Evolutionary conservation across 305 asterid genomes (phyloP), one percentile per base, ranked within the genome.

Genomic region (Solanum hybrid): DNA sequence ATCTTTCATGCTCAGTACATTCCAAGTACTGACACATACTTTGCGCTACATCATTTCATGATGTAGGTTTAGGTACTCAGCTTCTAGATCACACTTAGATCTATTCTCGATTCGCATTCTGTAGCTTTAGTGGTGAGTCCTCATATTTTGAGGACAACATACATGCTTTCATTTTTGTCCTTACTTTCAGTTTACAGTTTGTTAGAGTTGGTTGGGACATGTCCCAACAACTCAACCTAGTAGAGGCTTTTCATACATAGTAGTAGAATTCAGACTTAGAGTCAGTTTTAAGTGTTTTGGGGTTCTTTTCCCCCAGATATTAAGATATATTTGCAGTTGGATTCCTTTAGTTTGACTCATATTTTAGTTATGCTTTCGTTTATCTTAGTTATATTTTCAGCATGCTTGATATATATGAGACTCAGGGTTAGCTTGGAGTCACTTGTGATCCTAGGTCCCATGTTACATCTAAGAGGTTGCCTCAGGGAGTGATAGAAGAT

Each of bases 71-170:
- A 16, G n/a, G 66, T 51, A 51, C 9, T 51, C 66, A 51, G 0
- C 9, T 4, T 51, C 9, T 5, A 16, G 66, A 51, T 51, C 66
- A 51, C 4, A 0, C 66, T 51, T 51, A 51, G 22, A 51, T 51
- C 56, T 0, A 42, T 12, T 42, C 1, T 42, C 0, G 17, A 0
- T 42, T 1, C 17, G 0, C 0, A 42, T 42, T 42, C 6, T 40
- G 51, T 4, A 40, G 51, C 51, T 40, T 12, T 40, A 40, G 16
- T 40, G 51, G 51, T 40, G 51, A 40, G 16, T 40, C 51, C 51
- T 40, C 51, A 0, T 40, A 40, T 40, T 40, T 0, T 40, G 51
- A 40, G 16, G 16, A 40, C 51, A 40, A 40, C 51, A 3, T 0
- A 40, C 16, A 40, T 40, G 51, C 51, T 40, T 40, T 40, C 51